Base-by-base conservation (phyloP, 2,329 filamentous ascomycete genomes). In the Stachybotrys echinatus region DNA sequence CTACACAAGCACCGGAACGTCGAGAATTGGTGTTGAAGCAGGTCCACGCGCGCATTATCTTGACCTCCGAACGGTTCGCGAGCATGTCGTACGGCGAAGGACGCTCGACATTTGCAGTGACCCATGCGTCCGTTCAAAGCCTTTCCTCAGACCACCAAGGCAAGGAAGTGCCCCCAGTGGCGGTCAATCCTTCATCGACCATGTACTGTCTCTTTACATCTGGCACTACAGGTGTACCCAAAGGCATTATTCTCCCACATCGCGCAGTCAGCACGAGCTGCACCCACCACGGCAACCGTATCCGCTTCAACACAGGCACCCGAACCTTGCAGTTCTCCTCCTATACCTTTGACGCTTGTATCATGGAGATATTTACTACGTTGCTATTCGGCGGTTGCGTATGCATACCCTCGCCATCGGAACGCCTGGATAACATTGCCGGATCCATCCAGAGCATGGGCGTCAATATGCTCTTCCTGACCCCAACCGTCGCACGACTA, bases 101-200 rank as follows among this genome's bases (percentile, higher is more conserved):
- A n/a, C n/a, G n/a, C n/a, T n/a, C n/a, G n/a, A n/a, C n/a, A n/a
- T n/a, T n/a, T n/a, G n/a, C n/a, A n/a, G n/a, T n/a, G n/a, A n/a
- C n/a, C n/a, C n/a, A n/a, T n/a, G n/a, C n/a, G n/a, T n/a, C n/a
- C n/a, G n/a, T n/a, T n/a, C n/a, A n/a, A n/a, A n/a, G n/a, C n/a
- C n/a, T n/a, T n/a, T n/a, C n/a, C 80, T 1, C 79, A 79, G 6
- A 72, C 71, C 49, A 79, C 79, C 20, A n/a, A n/a, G n/a, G n/a
- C n/a, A n/a, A n/a, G n/a, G n/a, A n/a, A n/a, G n/a, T n/a, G n/a
- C n/a, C n/a, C n/a, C n/a, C n/a, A n/a, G n/a, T n/a, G n/a, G n/a
- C n/a, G n/a, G n/a, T n/a, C n/a, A n/a, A n/a, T n/a, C n/a, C 6
- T 39, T 19, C 12, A 19, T 14, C 37, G 20, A 5, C 37, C 20